Conservation (phyloP, 2,329 filamentous ascomycete species). For the Colletotrichum acutatum region DNA sequence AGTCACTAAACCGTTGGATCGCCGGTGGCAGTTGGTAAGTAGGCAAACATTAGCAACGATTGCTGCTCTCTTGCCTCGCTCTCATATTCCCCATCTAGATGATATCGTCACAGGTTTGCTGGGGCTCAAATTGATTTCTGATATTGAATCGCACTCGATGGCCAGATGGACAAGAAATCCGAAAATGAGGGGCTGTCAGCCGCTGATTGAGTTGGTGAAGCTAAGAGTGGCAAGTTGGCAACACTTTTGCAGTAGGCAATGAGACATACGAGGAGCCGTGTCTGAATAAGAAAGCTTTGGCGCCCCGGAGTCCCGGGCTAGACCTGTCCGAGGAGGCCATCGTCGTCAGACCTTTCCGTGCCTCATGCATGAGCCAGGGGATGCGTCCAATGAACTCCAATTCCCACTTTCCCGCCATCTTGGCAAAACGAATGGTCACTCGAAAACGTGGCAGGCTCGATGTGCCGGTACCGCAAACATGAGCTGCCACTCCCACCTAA, state of each 20-base stretch:
- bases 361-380: not conserved
- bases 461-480: not conserved
- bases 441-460: not conserved
- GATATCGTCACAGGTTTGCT: not conserved
- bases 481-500: not conserved
- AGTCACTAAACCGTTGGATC: not conserved
- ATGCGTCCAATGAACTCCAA: not conserved
- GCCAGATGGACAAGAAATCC: not conserved
- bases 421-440: not conserved
- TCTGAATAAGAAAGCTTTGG: not conserved
- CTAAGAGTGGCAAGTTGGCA: not conserved
- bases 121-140: not conserved
- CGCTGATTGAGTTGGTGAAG: not conserved
- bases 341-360: not conserved
- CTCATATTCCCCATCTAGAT: not conserved
- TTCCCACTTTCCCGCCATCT: not conserved
- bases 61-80: not conserved
- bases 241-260: not conserved
- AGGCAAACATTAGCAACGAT: not conserved
- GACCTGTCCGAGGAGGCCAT: not conserved
- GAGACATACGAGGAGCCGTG: not conserved
- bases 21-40: not conserved
- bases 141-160: not conserved
- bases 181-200: not conserved
- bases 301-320: not conserved